Evolutionary conservation across 2,329 filamentous ascomycete genomes (phyloP), one percentile per base, ranked within the genome.

Genomic region (Talaromyces sp.): DNA sequence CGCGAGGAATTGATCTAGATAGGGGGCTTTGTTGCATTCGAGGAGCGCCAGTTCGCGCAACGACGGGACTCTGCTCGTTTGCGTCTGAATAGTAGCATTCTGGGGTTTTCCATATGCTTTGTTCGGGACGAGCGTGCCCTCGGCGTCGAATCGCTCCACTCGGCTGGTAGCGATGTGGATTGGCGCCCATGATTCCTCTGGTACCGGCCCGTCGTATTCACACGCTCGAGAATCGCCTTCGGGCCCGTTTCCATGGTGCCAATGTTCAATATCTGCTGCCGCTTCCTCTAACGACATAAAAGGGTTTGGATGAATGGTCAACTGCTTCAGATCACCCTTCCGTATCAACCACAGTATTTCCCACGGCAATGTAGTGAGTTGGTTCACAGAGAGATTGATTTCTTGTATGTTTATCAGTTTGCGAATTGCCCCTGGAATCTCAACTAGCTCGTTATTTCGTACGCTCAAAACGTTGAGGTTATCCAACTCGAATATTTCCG

Each of bases 351-450:
- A 71, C 16, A 82, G 65, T 6, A 82, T 66, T 58, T 82, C 80
- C 72, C 76, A 80, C 0, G 80, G 80, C 2, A 82, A 73, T 50
- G 71, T 72, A 11, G 69, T 65, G 9, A 82, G 69, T 33, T 74
- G 69, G 63, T 82, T 82, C 33, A 76, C 75, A 1, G 77, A 75
- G 25, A 82, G 65, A 40, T 81, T 81, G n/a, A 81, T 67, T 28
- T 77, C 75, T 68, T 77, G 73, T 44, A 82, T 69, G 50, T 73
- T 73, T 8, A 69, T 75, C 58, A 82, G 67, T 56, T 72, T 76
- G 54, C 74, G 67, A 39, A 82, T 80, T 0, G 75, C 71, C 9
- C 73, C 66, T 1, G 79, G 78, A 23, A 82, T 72, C 25, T 75
- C 72, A 0, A 69, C 72, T 5, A 82, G 70, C 54, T 78, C 74